Conservation (phyloP, 208 protist species). For the Wallacemonas sp. region DNA sequence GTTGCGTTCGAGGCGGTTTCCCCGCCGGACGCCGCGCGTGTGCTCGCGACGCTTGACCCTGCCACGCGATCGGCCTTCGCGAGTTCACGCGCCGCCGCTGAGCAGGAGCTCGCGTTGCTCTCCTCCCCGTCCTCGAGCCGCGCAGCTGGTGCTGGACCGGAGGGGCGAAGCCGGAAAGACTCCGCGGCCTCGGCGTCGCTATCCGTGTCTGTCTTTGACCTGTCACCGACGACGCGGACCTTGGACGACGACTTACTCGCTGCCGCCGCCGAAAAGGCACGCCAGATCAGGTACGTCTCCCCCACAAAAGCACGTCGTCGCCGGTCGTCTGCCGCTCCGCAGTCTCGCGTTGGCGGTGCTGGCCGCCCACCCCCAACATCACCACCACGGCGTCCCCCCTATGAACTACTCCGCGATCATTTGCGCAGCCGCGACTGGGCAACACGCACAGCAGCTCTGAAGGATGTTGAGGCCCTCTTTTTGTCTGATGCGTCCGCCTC, state of each 20-base stretch:
- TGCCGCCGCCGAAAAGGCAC: conserved; percentile 23
- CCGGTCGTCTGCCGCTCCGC: not conserved
- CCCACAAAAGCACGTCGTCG: conserved; percentile 8
- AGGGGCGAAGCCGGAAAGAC: not conserved
- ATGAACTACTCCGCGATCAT: not conserved
- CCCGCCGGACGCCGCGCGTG: conserved; percentile 28
- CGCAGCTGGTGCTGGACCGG: not conserved
- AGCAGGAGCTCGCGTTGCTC: conserved; percentile 8
- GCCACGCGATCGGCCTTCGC: conserved; percentile 27
- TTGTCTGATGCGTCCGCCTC: too few species aligned
- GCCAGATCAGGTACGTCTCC: not conserved
- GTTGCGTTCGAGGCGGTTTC: conserved; percentile 50
- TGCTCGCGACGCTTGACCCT: conserved; percentile 33
- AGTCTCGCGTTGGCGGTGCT: too few species aligned
- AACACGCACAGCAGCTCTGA: not conserved
- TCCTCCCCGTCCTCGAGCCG: not conserved
- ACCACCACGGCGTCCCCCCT: not conserved
- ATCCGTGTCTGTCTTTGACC: conserved; percentile 5
- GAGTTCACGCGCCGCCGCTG: conserved; percentile 7
- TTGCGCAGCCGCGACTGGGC: conserved; percentile 10
- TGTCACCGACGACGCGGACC: not conserved
- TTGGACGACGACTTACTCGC: conserved; percentile 37
- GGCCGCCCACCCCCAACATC: too few species aligned
- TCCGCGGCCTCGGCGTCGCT: not conserved
- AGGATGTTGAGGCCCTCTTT: too few species aligned